Evolutionary conservation across 257 asterid species (phyloP).

Genomic region (Anisodus acutangulus): DNA sequence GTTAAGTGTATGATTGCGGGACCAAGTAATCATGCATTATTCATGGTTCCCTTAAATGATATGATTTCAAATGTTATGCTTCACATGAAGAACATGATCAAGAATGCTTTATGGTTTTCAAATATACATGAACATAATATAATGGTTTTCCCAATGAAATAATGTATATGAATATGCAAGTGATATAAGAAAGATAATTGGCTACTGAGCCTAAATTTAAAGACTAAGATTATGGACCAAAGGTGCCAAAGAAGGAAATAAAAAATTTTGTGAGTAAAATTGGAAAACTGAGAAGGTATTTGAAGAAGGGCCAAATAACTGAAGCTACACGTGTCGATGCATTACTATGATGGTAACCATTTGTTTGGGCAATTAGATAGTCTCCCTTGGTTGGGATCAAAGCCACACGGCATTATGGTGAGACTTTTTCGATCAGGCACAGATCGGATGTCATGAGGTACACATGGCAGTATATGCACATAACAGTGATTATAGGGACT

Average conservation of each 20-base stretch:
- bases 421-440: no score
- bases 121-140: background rate
- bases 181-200: background rate
- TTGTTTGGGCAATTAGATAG: background rate
- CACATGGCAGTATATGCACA: no score
- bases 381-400: background rate
- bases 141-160: background rate
- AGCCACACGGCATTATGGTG: no score
- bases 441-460: no score
- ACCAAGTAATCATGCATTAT: background rate
- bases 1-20: background rate
- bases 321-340: background rate
- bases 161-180: background rate
- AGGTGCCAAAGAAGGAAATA: background rate
- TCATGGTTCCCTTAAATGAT: background rate
- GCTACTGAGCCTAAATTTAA: no score
- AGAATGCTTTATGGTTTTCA: background rate
- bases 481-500: no score
- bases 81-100: background rate
- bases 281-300: background rate
- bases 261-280: no score
- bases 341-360: background rate
- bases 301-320: no score
- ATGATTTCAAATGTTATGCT: background rate
- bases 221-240: no score